These are phyloP conservation scores for Diaporthe citri DNA, from an alignment of 2,329 filamentous ascomycete species.

Conservation along the genomic window DNA sequence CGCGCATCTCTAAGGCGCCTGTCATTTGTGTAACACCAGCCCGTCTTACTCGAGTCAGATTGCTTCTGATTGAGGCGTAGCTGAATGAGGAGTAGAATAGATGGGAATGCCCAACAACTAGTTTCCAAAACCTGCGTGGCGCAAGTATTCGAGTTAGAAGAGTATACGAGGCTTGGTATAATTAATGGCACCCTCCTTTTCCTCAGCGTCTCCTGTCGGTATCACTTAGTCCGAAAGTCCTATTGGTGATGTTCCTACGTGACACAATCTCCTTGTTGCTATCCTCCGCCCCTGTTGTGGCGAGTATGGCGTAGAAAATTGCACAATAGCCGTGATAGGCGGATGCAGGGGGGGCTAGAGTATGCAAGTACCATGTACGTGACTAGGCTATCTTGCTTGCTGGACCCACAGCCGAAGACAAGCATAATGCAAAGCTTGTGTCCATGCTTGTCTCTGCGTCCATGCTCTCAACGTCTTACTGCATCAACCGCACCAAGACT, in stretches of 20 bases:
- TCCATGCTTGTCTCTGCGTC: constrained; percentile 11
- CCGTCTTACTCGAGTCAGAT: neutral
- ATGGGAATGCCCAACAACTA: neutral
- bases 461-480: neutral
- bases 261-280: neutral
- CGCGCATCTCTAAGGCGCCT: neutral
- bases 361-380: neutral
- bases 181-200: neutral
- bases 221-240: neutral
- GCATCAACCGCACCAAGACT: neutral
- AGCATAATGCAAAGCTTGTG: constrained; percentile 23
- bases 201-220: neutral
- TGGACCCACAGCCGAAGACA: neutral
- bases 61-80: neutral
- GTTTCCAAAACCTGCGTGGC: neutral
- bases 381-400: neutral
- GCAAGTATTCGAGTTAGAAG: neutral
- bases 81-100: neutral
- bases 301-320: neutral
- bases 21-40: neutral
- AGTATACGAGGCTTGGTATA: neutral
- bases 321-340: neutral
- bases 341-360: neutral
- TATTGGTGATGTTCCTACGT: neutral
- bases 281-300: neutral